These are phyloP conservation scores for Vaccinium vitisidaea DNA, from an alignment of 148 eudicot genomes.

Conservation along the genomic window DNA sequence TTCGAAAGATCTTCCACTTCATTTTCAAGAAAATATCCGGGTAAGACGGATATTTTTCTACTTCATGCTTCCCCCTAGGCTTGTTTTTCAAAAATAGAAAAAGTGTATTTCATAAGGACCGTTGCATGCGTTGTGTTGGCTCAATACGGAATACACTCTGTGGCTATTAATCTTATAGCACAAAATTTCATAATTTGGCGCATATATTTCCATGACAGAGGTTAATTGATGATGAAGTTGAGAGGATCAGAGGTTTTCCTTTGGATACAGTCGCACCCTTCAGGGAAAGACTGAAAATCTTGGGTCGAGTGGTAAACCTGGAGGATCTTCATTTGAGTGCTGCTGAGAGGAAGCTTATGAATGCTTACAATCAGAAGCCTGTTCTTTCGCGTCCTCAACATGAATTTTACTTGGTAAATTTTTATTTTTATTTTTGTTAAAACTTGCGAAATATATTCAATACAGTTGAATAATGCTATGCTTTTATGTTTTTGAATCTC, in stretches of 20 bases:
- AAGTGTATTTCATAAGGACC: not conserved
- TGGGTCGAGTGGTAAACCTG: constrained; percentile 70
- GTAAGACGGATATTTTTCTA: constrained; percentile 32
- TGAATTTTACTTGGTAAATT: constrained; percentile 68
- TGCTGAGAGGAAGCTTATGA: constrained; percentile 77
- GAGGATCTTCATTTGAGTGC: constrained; percentile 67
- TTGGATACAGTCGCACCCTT: constrained; percentile 58
- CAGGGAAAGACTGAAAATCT: constrained; percentile 86
- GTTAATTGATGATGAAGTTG: constrained; percentile 76
- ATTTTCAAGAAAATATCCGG: constrained; percentile 77
- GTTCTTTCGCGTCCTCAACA: constrained; percentile 98
- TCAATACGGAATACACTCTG: not conserved
- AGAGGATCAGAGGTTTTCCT: constrained; percentile 65
- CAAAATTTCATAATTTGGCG: constrained; percentile 1
- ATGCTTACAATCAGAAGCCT: constrained; percentile 92
- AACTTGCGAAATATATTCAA: not conserved
- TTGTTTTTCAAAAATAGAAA: not conserved
- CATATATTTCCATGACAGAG: constrained; percentile 38
- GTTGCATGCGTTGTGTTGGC: not conserved
- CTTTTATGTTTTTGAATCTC: not conserved
- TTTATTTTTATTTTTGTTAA: not conserved
- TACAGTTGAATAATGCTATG: not conserved
- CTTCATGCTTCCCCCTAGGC: not conserved
- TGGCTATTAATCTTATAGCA: not conserved
- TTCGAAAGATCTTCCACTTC: constrained; percentile 68